These are phyloP conservation scores for Leishmania braziliensis DNA, from an alignment of 208 protist genomes.

Conservation along the genomic window DNA sequence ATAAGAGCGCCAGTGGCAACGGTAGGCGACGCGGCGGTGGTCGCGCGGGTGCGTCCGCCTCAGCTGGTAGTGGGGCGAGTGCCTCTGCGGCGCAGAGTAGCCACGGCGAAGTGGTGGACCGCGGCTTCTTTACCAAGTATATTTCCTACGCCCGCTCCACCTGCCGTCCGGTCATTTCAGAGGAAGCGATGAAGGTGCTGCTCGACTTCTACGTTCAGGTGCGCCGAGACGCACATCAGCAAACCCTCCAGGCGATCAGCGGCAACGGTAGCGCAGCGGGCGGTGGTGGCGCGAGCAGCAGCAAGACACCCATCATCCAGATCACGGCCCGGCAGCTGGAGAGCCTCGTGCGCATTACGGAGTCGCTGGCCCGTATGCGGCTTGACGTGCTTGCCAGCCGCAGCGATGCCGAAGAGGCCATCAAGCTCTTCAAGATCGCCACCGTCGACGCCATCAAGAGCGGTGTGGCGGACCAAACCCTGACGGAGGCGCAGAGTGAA, in stretches of 20 bases:
- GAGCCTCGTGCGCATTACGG: constrained; percentile 97
- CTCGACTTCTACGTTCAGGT: constrained; percentile 97
- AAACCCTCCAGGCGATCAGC: constrained; percentile 65
- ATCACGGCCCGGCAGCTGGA: constrained; percentile 97
- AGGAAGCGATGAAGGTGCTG: constrained; percentile 92
- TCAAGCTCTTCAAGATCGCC: constrained; percentile 95
- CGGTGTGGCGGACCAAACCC: constrained; percentile 69
- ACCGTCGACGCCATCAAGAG: constrained; percentile 94
- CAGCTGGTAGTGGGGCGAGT: constrained; percentile 45
- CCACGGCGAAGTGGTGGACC: constrained; percentile 44
- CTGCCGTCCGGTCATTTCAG: constrained; percentile 91
- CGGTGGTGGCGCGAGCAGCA: constrained; percentile 29
- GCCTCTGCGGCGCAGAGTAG: constrained; percentile 5
- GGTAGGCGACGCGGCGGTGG: constrained; percentile 10
- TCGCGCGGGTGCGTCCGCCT: constrained; percentile 35
- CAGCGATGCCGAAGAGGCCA: constrained; percentile 94
- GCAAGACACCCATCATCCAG: constrained; percentile 86
- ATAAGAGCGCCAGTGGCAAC: constrained; percentile 88
- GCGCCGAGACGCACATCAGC: constrained; percentile 77
- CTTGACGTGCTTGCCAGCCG: constrained; percentile 87
- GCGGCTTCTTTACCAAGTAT: constrained; percentile 95
- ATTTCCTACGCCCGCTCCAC: constrained; percentile 92
- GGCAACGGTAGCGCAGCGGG: constrained; percentile 1
- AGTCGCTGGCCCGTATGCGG: constrained; percentile 97
- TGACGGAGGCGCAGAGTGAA: constrained; percentile 88